Evolutionary conservation across 139 green algal genomes (phyloP).

Genomic region (Chlamydomonas sp.): DNA sequence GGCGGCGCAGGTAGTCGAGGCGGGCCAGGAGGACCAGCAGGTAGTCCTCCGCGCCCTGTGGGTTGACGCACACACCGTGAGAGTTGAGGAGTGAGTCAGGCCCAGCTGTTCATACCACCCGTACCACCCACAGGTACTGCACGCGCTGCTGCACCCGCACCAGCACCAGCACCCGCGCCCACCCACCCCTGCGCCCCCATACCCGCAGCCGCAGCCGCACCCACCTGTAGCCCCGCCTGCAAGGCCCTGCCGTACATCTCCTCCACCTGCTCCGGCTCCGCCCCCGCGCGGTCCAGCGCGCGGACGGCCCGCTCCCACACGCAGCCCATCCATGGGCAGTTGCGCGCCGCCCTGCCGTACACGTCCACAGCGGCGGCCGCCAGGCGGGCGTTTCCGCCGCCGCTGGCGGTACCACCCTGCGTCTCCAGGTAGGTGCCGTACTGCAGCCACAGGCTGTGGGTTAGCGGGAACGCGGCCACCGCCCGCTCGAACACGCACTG

Average conservation of each 20-base stretch:
- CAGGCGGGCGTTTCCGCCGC: conserved; percentile 15
- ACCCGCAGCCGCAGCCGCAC: not conserved
- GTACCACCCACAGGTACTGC: not conserved
- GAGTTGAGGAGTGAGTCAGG: too few relatives aligned
- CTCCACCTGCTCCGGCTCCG: conserved; percentile 33
- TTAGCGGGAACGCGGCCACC: conserved; percentile 84
- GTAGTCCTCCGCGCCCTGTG: conserved; percentile 68
- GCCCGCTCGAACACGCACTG: conserved; percentile 83
- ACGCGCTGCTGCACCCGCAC: not conserved
- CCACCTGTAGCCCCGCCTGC: conserved; percentile 59
- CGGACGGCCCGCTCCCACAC: conserved; percentile 75
- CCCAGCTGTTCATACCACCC: too few relatives aligned
- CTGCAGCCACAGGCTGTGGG: conserved; percentile 80
- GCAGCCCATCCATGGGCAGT: conserved; percentile 86
- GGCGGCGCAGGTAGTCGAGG: conserved; percentile 68
- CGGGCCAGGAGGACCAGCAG: conserved; percentile 76
- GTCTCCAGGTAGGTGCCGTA: conserved; percentile 80
- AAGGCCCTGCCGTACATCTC: conserved; percentile 54
- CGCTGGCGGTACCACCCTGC: not conserved
- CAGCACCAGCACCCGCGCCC: too few relatives aligned
- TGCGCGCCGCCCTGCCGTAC: conserved; percentile 77
- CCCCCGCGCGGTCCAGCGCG: conserved; percentile 45
- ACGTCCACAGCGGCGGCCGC: conserved; percentile 46
- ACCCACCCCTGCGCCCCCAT: too few relatives aligned
- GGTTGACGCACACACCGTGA: not conserved